Conservation (phyloP, 257 asterid genomes). For the Salvia hispanica region DNA sequence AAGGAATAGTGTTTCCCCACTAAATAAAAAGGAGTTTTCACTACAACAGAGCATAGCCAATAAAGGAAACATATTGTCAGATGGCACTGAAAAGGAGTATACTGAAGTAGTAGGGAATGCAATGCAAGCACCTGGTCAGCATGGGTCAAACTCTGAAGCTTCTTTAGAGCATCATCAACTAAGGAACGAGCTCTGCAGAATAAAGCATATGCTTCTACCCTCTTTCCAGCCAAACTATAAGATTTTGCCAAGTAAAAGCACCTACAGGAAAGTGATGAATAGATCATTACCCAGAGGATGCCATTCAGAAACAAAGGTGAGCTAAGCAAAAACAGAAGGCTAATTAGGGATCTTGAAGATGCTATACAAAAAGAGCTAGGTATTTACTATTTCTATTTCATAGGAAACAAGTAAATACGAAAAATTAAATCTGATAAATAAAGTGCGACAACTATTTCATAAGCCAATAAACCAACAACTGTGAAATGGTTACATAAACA, state of each 20-base stretch:
- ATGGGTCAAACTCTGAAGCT: conserved; percentile 47
- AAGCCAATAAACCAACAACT: conserved; percentile 5
- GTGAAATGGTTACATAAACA: background rate
- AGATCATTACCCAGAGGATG: conserved; percentile 22
- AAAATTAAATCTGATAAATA: background rate
- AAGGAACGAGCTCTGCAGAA: conserved; percentile 67
- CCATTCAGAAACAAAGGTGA: conserved; percentile 10
- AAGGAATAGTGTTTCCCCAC: background rate
- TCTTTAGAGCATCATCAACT: conserved; percentile 64
- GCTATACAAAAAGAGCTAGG: conserved; percentile 1
- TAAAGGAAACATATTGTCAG: background rate
- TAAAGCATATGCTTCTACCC: conserved; percentile 90
- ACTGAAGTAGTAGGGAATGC: conserved; percentile 15
- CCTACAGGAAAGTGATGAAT: conserved; percentile 50
- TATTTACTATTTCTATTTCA: too few species aligned
- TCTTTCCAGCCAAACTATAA: conserved; percentile 90
- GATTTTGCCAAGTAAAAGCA: conserved; percentile 96
- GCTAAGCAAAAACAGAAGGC: background rate
- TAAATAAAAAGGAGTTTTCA: background rate
- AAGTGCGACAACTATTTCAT: background rate
- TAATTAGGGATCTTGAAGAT: background rate
- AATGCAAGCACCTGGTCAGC: conserved; percentile 59
- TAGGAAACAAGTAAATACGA: background rate
- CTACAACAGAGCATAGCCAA: conserved; percentile 16
- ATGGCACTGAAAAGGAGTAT: conserved; percentile 20